Percentiles rank a stretch among this genome's conserved stretches.
Conservation (phyloP, 306 rosid genomes). For the Psophocarpus tetragonolobus region DNA sequence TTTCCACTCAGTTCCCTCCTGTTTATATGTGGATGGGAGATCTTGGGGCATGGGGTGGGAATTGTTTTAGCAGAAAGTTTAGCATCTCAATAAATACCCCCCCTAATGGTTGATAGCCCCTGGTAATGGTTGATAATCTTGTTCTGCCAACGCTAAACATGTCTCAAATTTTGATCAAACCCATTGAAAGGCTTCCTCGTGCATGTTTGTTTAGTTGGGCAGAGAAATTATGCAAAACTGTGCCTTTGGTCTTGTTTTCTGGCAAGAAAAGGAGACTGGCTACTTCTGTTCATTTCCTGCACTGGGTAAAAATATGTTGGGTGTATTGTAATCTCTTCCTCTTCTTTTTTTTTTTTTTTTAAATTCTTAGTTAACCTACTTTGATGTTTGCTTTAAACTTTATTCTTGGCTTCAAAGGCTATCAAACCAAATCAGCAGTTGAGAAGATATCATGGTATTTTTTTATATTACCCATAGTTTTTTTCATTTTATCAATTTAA, state of each 20-base stretch:
- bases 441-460: conserved; percentile 80
- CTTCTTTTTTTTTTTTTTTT: conserved; percentile 64
- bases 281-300: conserved; percentile 74
- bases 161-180: conserved; percentile 45
- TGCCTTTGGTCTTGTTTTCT: conserved; percentile 64
- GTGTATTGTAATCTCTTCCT: conserved; percentile 77
- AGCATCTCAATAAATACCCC: conserved; percentile 46
- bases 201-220: conserved; percentile 64
- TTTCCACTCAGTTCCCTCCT: conserved; percentile 24
- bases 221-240: conserved; percentile 56
- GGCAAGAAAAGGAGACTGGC: conserved; percentile 81
- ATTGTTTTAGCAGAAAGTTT: conserved; percentile 38
- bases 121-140: conserved; percentile 64
- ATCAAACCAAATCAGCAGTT: conserved; percentile 63
- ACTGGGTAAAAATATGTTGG: conserved; percentile 85
- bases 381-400: conserved; percentile 76
- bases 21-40: conserved; percentile 45
- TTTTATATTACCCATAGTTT: conserved; percentile 50
- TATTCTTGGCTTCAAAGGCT: conserved; percentile 67
- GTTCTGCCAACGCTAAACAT: conserved; percentile 44
- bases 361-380: conserved; percentile 52
- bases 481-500: conserved; percentile 43
- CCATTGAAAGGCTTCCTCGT: conserved; percentile 59
- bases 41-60: conserved; percentile 50
- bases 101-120: conserved; percentile 71